Base-by-base conservation (phyloP, 495 filamentous ascomycete genomes). In the Penicillium crystallinum region DNA sequence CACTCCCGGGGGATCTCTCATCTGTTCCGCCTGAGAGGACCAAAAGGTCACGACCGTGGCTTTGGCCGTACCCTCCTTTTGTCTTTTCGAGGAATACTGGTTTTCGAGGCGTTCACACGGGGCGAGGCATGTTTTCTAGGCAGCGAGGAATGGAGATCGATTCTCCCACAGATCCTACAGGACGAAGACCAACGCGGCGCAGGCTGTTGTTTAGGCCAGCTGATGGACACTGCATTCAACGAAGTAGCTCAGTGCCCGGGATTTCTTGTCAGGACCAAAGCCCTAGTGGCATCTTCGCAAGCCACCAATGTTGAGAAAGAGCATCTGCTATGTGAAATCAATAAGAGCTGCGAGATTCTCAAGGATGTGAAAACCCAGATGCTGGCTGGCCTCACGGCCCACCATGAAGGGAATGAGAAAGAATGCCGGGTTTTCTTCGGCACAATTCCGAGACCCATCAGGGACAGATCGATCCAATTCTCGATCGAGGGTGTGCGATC, bases 1-100 rank as follows among this genome's bases (percentile, higher is more conserved):
- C 71, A 74, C 50, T 63, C 72, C 3, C 60, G 66, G 3, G 72
- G 71, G 17, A 64, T 70, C 8, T 57, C 46, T 6, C 44, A 52
- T 29, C 56, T 73, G 12, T 59, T 71, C 18, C 51, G 48, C 3
- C 42, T 63, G 10, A 68, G 72, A 0, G 69, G 71, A 0, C 52
- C 66, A 1, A 47, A 53, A 21, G 55, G 58, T 1, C 63, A 71
- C 40, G 49, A 36, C 14, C 39, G 21, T 4, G 71, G 68, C 5
- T 60, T 70, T 37, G 65, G 64, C 6, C 55, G 56, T 17, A 56
- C 59, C 9, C 35, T 73, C 0, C 60, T 72, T 17, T 27, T 61
- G 14, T 61, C 65, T 18, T 69, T 61, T 53, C 63, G 69, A 11
- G 57, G 62, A 22, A 66, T 67, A 8, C 36, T 73, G 1, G 51